Percentiles rank a stretch among this genome's conserved stretches.
Evolutionary conservation across 179 eudicot species (phyloP).

Genomic region (Spergularia azorica): DNA sequence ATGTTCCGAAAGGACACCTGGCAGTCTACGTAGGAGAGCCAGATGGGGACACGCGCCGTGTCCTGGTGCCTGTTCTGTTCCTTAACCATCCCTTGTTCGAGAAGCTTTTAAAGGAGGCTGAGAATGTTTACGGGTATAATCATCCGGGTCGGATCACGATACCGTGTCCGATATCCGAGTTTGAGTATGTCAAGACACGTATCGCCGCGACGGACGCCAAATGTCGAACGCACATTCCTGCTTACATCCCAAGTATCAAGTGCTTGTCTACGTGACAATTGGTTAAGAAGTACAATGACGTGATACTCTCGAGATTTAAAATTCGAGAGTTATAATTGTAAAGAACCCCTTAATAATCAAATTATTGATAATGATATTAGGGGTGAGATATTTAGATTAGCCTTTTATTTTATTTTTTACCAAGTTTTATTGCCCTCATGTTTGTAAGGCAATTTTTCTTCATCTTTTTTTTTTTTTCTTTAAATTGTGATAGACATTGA

Average conservation of each 20-base stretch:
- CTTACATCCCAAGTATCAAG: background rate
- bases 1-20: constrained; percentile 66
- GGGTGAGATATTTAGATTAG: background rate
- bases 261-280: constrained; percentile 21
- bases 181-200: constrained; percentile 55
- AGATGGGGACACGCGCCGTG: constrained; percentile 49
- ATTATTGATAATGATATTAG: constrained; percentile 1
- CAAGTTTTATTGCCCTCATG: too few species aligned
- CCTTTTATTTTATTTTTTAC: background rate
- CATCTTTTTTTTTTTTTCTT: background rate
- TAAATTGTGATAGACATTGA: background rate
- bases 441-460: background rate
- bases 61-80: constrained; percentile 62
- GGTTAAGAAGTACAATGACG: background rate
- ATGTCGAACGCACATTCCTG: constrained; percentile 24
- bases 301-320: background rate
- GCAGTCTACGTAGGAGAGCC: constrained; percentile 71
- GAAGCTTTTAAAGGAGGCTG: constrained; percentile 59
- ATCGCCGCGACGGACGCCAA: constrained; percentile 44
- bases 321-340: background rate
- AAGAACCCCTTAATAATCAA: constrained; percentile 13
- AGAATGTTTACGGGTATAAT: constrained; percentile 58
- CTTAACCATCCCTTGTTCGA: constrained; percentile 75
- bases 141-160: constrained; percentile 75
- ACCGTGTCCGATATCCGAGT: constrained; percentile 67